Conservation (phyloP, 306 rosid species). For the Mucuna pruriens region DNA sequence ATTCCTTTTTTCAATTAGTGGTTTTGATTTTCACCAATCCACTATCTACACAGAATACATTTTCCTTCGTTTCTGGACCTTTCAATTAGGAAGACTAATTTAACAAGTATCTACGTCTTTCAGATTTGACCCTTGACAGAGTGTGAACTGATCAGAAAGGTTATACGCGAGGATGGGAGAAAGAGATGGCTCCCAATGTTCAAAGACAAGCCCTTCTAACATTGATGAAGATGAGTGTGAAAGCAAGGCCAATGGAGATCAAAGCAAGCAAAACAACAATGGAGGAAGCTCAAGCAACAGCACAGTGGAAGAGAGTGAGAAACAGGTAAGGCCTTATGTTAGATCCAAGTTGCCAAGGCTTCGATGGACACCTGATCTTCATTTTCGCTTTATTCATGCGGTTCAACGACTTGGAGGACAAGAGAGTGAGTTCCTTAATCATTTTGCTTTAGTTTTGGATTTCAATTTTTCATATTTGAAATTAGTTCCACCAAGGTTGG, state of each 20-base stretch:
- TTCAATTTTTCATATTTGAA: neutral
- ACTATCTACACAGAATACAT: neutral
- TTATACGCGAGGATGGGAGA: slow-evolving; percentile 49
- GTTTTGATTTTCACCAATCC: neutral
- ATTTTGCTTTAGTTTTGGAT: neutral
- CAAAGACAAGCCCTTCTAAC: slow-evolving; percentile 53
- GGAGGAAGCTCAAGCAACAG: slow-evolving; percentile 78
- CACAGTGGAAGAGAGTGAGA: slow-evolving; percentile 71
- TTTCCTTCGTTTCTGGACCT: no score
- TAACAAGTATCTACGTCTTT: no score
- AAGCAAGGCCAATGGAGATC: slow-evolving; percentile 45
- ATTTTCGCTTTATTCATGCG: slow-evolving; percentile 76
- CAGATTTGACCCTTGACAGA: no score
- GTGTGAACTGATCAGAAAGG: no score
- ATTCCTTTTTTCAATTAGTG: neutral
- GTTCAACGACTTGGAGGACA: slow-evolving; percentile 87
- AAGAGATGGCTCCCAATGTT: slow-evolving; percentile 49
- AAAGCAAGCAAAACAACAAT: slow-evolving; percentile 19
- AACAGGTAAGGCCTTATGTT: slow-evolving; percentile 67
- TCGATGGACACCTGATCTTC: slow-evolving; percentile 87
- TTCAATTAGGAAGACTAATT: no score
- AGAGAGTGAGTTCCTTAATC: slow-evolving; percentile 58
- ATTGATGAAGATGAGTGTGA: slow-evolving; percentile 41
- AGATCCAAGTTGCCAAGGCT: slow-evolving; percentile 89
- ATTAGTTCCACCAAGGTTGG: neutral